Percentiles rank a stretch among this genome's conserved stretches.
Evolutionary conservation across 495 filamentous ascomycete genomes (phyloP).

Genomic region (Umbilicaria muhlenbergii): DNA sequence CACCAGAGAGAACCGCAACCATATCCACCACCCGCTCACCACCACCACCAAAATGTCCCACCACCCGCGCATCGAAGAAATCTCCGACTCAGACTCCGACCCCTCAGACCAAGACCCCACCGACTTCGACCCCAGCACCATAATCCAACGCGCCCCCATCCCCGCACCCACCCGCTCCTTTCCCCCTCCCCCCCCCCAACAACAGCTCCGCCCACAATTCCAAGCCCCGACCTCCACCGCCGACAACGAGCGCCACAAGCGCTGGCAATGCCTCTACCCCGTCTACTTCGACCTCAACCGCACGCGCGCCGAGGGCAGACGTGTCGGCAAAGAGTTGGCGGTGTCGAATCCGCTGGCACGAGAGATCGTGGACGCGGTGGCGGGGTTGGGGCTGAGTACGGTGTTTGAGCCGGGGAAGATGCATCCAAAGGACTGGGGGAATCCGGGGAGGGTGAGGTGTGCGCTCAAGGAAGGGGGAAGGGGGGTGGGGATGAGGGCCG

Average conservation of each 20-base stretch:
- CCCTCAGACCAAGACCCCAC: constrained; percentile 47
- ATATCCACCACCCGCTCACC: background rate
- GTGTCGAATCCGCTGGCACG: constrained; percentile 77
- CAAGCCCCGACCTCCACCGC: constrained; percentile 22
- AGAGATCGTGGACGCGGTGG: constrained; percentile 76
- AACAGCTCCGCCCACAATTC: constrained; percentile 25
- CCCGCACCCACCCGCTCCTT: constrained; percentile 14
- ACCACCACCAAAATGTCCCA: constrained; percentile 46
- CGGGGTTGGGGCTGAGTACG: constrained; percentile 51
- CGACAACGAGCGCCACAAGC: constrained; percentile 44
- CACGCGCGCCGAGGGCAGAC: constrained; percentile 59
- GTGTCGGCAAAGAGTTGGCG: constrained; percentile 53
- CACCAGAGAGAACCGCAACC: background rate
- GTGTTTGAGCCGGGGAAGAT: constrained; percentile 83
- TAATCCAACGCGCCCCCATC: constrained; percentile 23
- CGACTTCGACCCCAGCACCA: constrained; percentile 24
- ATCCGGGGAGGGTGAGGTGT: constrained; percentile 79
- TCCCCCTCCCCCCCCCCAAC: constrained; percentile 13
- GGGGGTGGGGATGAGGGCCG: constrained; percentile 28
- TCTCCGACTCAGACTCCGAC: constrained; percentile 66
- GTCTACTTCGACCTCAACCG: constrained; percentile 79
- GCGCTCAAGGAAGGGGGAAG: constrained; percentile 42
- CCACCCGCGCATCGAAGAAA: constrained; percentile 76
- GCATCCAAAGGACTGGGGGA: constrained; percentile 95
- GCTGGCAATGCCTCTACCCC: constrained; percentile 83